Conservation (phyloP, 345 rosid species). For the Linum trigynum region DNA sequence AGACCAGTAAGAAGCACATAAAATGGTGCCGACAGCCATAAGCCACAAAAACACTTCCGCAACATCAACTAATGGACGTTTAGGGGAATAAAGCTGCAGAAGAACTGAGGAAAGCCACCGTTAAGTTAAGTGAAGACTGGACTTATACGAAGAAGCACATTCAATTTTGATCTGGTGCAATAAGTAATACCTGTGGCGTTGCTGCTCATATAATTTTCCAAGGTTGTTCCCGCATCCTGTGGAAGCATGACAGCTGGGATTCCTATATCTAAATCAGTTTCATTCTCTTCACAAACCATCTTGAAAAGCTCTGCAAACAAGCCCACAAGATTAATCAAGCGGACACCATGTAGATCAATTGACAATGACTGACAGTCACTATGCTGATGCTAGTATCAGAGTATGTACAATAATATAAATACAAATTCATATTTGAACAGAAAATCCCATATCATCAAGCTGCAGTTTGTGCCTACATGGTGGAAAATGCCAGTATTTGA, state of each 20-base stretch:
- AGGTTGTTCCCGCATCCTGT: constrained; percentile 72
- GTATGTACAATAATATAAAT: too few species aligned
- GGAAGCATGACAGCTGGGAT: constrained; percentile 96
- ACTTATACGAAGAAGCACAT: not conserved
- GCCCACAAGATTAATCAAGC: not conserved
- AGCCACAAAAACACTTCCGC: constrained; percentile 99
- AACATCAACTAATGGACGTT: constrained; percentile 79
- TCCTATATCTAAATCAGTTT: constrained; percentile 49
- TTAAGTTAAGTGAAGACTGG: not conserved
- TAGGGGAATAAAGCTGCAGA: constrained; percentile 82
- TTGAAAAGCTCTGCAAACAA: constrained; percentile 66
- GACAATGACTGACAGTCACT: not conserved
- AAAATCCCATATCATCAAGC: not conserved
- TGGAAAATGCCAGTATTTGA: too few species aligned
- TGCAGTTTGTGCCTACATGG: too few species aligned
- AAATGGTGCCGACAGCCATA: constrained; percentile 90
- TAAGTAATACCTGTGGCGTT: constrained; percentile 30
- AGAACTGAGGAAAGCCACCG: constrained; percentile 43
- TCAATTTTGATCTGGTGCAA: not conserved
- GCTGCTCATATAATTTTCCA: constrained; percentile 31
- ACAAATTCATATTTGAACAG: not conserved
- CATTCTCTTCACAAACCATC: constrained; percentile 83
- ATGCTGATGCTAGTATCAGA: not conserved
- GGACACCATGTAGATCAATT: not conserved
- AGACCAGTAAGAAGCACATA: constrained; percentile 93